Evolutionary conservation across 1,284 basidiomycete species (phyloP).

Genomic region (Sporisorium graminicola): DNA sequence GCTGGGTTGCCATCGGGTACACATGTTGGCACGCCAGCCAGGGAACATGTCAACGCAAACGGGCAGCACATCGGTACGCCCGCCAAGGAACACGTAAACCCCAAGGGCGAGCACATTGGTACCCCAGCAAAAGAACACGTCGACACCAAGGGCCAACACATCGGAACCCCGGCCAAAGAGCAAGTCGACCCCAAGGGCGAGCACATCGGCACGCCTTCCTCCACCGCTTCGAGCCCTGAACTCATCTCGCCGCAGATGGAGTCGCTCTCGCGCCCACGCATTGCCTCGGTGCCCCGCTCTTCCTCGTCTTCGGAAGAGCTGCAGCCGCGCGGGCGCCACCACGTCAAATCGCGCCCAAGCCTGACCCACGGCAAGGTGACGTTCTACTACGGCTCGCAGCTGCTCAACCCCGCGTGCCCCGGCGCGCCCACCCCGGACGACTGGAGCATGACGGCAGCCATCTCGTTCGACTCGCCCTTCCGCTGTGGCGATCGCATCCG

Average conservation of each 20-base stretch:
- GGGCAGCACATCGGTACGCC: background rate
- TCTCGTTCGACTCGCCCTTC: constrained; percentile 34
- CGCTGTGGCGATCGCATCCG: constrained; percentile 36
- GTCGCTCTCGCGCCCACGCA: background rate
- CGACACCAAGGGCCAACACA: background rate
- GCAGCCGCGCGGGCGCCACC: constrained; percentile 15
- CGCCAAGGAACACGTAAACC: background rate
- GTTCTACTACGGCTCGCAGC: constrained; percentile 32
- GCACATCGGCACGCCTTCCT: background rate
- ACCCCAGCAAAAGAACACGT: background rate
- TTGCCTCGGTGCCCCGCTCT: background rate
- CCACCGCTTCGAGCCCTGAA: background rate
- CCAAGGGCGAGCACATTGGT: background rate
- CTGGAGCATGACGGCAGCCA: constrained; percentile 33
- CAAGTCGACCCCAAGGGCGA: background rate
- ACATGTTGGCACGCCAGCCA: background rate
- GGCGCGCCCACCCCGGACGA: constrained; percentile 23
- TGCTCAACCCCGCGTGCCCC: constrained; percentile 34
- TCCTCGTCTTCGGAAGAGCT: background rate
- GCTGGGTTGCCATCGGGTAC: background rate
- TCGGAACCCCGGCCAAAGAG: background rate
- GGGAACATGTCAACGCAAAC: background rate
- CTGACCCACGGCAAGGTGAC: constrained; percentile 33
- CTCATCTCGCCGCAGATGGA: background rate
- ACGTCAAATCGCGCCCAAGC: constrained; percentile 8